Evolutionary conservation across 257 asterid species (phyloP), one percentile per base, ranked within the genome.

Genomic region (Scutellaria galericulata): DNA sequence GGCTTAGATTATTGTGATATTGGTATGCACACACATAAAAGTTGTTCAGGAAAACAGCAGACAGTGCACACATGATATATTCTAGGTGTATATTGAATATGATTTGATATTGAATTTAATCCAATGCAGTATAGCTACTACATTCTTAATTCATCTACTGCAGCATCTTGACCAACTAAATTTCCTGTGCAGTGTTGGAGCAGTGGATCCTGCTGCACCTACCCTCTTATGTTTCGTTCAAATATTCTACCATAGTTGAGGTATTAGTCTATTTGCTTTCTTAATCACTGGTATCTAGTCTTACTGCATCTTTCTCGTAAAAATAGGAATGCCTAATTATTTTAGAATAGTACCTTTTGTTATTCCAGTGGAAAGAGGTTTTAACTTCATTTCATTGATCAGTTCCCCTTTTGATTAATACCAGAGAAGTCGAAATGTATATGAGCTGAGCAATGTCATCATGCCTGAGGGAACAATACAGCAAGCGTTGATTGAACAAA

Each of bases 201-300:
- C 80, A 90, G 89, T 82, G 99, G 99, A 70, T 83, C 81, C 77
- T 95, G 98, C 94, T 90, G 97, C 83, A 95, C 98, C 22, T 95
- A 95, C 78, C 99, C 99, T 13, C 97, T 95, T 45, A 75, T 95
- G 68, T 92, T 88, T 72, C 96, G 92, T 42, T 83, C 83, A 9
- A 75, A 79, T 73, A 70, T 77, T 77, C 82, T 84, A 40, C 83
- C 89, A 20, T 91, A 82, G 74, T 70, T 46, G 52, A 80, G 92
- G 89, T 85, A 44, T 48, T 68, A 62, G 20, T 74, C 66, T 51
- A 31, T 45, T 70, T 57, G 24, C 71, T 52, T 63, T 63, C 37
- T 20, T 22, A 9, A 57, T 46, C 37, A 39, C 50, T 57, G 27
- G 14, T 54, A 18, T 68, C 53, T 42, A 45, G 27, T 48, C 15